A percentile compares a stretch with the other conserved stretches of the same genome.
Conservation (phyloP, 208 protist species). For the Polymyxa betae region DNA sequence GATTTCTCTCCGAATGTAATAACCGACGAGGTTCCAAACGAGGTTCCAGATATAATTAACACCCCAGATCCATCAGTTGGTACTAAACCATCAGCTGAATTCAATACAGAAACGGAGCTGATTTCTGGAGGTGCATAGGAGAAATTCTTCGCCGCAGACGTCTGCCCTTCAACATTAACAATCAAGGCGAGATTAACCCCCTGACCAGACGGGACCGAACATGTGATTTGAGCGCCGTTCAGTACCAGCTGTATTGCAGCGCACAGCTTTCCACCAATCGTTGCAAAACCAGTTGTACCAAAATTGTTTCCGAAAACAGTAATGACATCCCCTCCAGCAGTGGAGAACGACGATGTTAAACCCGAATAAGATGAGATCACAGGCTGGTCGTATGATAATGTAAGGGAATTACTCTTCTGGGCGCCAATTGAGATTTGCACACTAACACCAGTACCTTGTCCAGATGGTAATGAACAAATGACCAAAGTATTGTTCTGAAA, state of each 20-base stretch:
- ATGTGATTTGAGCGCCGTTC: neutral
- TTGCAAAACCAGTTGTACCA: neutral
- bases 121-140: conserved; percentile 8
- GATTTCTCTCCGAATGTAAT: neutral
- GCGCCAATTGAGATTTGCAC: neutral
- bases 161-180: conserved; percentile 24
- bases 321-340: neutral
- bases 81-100: neutral
- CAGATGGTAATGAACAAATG: conserved; percentile 15
- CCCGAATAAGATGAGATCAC: neutral
- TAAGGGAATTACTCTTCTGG: conserved; percentile 8
- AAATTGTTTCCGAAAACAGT: conserved; percentile 41
- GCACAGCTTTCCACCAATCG: conserved; percentile 27
- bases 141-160: neutral
- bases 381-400: conserved; percentile 1
- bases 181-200: neutral
- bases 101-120: neutral
- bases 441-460: neutral
- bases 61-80: neutral
- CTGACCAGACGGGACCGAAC: neutral
- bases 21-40: neutral
- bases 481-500: neutral
- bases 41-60: conserved; percentile 24
- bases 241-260: neutral
- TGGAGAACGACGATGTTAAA: neutral